Conservation (phyloP, 2,329 filamentous ascomycete genomes). For the Epichloe aotearoae region DNA sequence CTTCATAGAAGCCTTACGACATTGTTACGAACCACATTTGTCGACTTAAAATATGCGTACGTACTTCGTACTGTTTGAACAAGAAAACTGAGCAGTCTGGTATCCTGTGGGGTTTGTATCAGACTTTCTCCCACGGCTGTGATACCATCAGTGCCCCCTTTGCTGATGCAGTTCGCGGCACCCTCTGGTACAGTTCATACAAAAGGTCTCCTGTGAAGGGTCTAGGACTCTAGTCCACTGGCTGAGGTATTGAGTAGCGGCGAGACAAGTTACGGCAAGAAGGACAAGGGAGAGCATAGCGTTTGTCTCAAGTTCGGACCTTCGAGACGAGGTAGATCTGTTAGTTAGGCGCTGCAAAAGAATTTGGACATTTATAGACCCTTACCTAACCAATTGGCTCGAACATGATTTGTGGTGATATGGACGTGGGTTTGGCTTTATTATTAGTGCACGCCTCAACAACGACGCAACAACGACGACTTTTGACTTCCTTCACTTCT, state of each 20-base stretch:
- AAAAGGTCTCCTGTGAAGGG: background rate
- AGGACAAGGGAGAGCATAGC: background rate
- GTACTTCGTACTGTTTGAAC: background rate
- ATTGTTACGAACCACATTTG: background rate
- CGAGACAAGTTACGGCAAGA: background rate
- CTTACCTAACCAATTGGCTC: conserved; percentile 18
- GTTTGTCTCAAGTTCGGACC: background rate
- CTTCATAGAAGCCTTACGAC: background rate
- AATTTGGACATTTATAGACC: conserved; percentile 8
- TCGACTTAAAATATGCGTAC: background rate
- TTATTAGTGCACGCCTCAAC: conserved; percentile 16
- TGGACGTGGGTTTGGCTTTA: conserved; percentile 11
- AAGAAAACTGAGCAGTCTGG: background rate
- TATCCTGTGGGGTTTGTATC: background rate
- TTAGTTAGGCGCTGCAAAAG: conserved; percentile 9
- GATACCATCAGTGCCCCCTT: background rate
- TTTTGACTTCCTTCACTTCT: conserved; percentile 16
- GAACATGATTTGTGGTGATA: conserved; percentile 20
- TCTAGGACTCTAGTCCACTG: background rate
- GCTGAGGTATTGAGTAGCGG: background rate
- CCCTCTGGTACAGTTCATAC: background rate
- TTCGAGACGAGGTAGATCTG: conserved; percentile 2
- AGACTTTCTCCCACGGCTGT: background rate
- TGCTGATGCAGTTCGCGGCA: background rate
- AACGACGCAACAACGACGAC: conserved; percentile 13